Conservation (phyloP, 139 green algal genomes). For the Chlorella sp. region DNA sequence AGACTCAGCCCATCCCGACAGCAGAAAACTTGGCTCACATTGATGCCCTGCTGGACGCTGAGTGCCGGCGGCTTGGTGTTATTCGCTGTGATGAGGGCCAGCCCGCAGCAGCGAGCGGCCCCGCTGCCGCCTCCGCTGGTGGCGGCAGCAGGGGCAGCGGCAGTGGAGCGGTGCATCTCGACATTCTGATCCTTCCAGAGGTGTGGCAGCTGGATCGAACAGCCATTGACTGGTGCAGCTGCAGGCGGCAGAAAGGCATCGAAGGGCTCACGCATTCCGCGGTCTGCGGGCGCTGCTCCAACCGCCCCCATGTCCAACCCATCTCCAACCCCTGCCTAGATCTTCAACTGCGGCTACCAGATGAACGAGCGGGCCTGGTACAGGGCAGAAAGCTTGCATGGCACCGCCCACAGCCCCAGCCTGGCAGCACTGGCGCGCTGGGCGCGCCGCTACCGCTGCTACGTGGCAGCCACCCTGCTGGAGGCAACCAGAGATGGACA, state of each 20-base stretch:
- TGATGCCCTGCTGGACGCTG: not conserved
- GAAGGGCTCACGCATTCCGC: too few relatives aligned
- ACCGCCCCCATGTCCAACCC: too few relatives aligned
- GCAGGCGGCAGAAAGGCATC: too few relatives aligned
- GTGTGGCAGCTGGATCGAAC: too few relatives aligned
- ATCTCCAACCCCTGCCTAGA: not conserved
- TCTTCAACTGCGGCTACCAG: not conserved
- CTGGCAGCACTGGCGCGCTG: not conserved
- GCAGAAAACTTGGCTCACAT: constrained; percentile 6
- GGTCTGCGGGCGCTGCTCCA: too few relatives aligned
- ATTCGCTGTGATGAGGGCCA: not conserved
- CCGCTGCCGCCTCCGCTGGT: too few relatives aligned
- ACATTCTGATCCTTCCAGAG: constrained; percentile 6
- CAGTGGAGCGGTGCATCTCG: not conserved
- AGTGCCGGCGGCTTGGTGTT: not conserved
- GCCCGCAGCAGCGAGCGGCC: not conserved
- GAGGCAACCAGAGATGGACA: not conserved
- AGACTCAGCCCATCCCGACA: not conserved
- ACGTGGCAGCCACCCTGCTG: not conserved
- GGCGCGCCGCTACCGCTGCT: not conserved
- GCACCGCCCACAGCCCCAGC: not conserved
- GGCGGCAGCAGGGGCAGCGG: constrained; percentile 14
- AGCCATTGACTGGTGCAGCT: too few relatives aligned
- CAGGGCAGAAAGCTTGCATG: not conserved
- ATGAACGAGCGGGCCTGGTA: not conserved